phyloP scores from a whole-genome alignment of 345 rosid species.

The Moricandia arvensis region DNA sequence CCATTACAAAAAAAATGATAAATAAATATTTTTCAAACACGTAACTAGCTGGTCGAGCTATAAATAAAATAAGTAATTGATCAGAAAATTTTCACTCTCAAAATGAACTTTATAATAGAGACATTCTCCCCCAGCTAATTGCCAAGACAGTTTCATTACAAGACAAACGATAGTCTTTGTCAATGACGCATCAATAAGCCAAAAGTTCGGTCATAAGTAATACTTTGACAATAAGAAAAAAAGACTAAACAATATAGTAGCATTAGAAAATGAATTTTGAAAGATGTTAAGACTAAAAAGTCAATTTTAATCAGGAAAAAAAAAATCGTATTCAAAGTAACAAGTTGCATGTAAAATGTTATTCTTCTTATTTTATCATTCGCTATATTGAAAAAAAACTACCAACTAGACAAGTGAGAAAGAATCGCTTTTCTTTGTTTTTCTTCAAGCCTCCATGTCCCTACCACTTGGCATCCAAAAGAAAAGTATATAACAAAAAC shows the following conservation, averaged over 20 bases:
- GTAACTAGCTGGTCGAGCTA: not conserved
- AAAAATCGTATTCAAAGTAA: conserved; percentile 13
- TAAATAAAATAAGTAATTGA: not conserved
- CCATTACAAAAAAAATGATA: not conserved
- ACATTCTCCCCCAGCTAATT: too few species aligned
- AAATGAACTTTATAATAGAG: too few species aligned
- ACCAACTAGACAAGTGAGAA: conserved; percentile 5
- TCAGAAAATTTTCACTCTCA: not conserved
- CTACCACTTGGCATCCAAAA: too few species aligned
- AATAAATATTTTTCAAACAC: conserved; percentile 9
- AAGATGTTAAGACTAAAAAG: conserved; percentile 11
- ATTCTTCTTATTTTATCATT: not conserved
- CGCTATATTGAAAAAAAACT: not conserved
- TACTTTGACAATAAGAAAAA: conserved; percentile 12
- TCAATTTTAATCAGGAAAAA: conserved; percentile 14
- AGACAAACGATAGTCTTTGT: conserved; percentile 31
- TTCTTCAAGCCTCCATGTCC: too few species aligned
- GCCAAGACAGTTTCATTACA: conserved; percentile 28
- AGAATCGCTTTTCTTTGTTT: not conserved
- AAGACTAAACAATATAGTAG: not conserved
- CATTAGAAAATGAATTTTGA: conserved; percentile 2
- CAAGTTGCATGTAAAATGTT: conserved; percentile 5
- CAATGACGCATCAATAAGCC: conserved; percentile 28
- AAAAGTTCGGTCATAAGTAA: conserved; percentile 22
- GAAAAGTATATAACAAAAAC: conserved; percentile 17